Evolutionary conservation across 2,329 filamentous ascomycete species (phyloP), one percentile per base, ranked within the genome.

Genomic region (Phyllosticta ampelicida): DNA sequence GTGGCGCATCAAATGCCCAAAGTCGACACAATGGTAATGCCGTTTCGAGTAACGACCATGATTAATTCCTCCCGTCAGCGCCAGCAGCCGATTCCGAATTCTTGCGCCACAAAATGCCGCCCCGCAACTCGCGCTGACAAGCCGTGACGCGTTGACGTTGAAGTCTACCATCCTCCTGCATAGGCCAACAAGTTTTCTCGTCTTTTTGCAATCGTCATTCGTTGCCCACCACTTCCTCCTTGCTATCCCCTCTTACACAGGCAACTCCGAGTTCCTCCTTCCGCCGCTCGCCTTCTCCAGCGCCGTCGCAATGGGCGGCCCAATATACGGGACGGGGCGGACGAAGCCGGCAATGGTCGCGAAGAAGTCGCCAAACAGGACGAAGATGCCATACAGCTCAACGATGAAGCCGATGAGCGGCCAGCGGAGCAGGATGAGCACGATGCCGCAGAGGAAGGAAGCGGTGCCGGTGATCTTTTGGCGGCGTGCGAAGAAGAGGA

Each of bases 311-410:
- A 96, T 86, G 67, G 91, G 95, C 4, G 91, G 89, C 3, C 92
- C 92, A 5, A 97, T 77, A 8, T 96, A 80, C 0, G 94, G 92
- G 10, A 95, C 75, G 61, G 88, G 90, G 59, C 89, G 85, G 48
- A 89, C 89, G 68, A 97, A 96, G 16, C 88, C 84, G 0, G 87
- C 88, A 63, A 97, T 91, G 19, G 92, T 97, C 53, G 90, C 89
- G 60, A 97, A 81, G 75, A 97, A 97, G 73, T 99, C 94, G 36
- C 94, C 94, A 75, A 99, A 99, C 36, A 99, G 77, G 55, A 96
- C 82, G 64, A 95, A 81, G 64, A 99, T 92, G 28, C 94, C 94
- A 74, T 97, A 97, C 3, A 92, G 74, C 74, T 99, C 94, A 65
- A 97, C 82, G 60, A 87, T 67, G 75, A 99, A 99, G 26, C 94